Percentiles rank a stretch among this genome's conserved stretches.
Conservation (phyloP, 1,284 basidiomycete genomes). For the Lentinus polychrous region DNA sequence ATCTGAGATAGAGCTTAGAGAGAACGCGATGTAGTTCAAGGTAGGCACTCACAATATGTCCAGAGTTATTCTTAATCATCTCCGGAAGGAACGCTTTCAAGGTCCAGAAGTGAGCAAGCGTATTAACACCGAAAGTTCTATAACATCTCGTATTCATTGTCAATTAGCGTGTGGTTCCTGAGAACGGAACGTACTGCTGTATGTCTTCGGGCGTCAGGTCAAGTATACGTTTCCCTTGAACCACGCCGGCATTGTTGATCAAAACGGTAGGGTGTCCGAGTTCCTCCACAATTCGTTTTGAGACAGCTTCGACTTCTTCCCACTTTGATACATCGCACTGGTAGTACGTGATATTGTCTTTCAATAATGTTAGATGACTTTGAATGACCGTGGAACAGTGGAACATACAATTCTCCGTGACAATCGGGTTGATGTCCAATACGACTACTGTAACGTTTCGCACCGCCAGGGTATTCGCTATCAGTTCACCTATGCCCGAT, state of each 20-base stretch:
- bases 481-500: slow-evolving; percentile 81
- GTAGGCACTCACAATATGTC: slow-evolving; percentile 69
- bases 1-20: slow-evolving; percentile 40
- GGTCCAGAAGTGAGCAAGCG: slow-evolving; percentile 85
- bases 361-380: not conserved
- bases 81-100: slow-evolving; percentile 90
- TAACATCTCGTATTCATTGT: slow-evolving; percentile 5
- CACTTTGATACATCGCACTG: slow-evolving; percentile 87
- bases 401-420: slow-evolving; percentile 65
- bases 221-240: slow-evolving; percentile 80
- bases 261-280: slow-evolving; percentile 85
- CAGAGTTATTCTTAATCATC: slow-evolving; percentile 71
- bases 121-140: slow-evolving; percentile 89
- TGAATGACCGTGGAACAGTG: not conserved
- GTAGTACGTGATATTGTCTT: slow-evolving; percentile 77
- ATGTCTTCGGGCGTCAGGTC: slow-evolving; percentile 77
- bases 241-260: slow-evolving; percentile 95
- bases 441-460: slow-evolving; percentile 81
- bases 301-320: slow-evolving; percentile 69
- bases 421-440: slow-evolving; percentile 73
- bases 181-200: slow-evolving; percentile 51
- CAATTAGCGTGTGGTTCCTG: slow-evolving; percentile 1
- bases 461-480: slow-evolving; percentile 78
- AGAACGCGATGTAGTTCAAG: not conserved
- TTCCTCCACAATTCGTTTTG: slow-evolving; percentile 72